Evolutionary conservation across 495 filamentous ascomycete genomes (phyloP).

Genomic region (Podospora bellae-mahoneyi): DNA sequence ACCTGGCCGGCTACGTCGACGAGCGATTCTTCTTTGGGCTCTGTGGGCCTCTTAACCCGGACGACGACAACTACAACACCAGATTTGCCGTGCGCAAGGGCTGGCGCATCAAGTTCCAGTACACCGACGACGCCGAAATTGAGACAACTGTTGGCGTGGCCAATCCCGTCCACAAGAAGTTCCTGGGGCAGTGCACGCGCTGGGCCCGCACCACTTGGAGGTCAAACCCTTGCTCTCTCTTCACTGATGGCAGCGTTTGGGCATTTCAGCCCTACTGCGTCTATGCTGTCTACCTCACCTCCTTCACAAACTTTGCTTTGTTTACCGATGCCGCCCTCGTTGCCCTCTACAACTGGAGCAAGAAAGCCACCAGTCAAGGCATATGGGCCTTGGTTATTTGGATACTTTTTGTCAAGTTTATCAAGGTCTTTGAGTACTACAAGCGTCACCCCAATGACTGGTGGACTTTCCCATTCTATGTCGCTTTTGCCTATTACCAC

Average conservation of each 20-base stretch:
- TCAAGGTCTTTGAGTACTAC: slow-evolving; percentile 61
- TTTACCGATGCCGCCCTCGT: slow-evolving; percentile 50
- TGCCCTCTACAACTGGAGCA: slow-evolving; percentile 20
- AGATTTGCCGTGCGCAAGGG: slow-evolving; percentile 55
- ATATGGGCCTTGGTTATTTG: slow-evolving; percentile 15
- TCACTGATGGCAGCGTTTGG: slow-evolving; percentile 38
- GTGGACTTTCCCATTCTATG: slow-evolving; percentile 48
- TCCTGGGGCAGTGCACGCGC: slow-evolving; percentile 56
- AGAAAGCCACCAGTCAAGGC: neutral
- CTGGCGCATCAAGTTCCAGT: slow-evolving; percentile 62
- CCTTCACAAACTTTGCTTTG: slow-evolving; percentile 56
- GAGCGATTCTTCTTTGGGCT: slow-evolving; percentile 53
- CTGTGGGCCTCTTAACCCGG: slow-evolving; percentile 52
- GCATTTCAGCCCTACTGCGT: slow-evolving; percentile 56
- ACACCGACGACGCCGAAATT: slow-evolving; percentile 54
- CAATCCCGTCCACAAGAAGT: slow-evolving; percentile 44
- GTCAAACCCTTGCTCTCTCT: slow-evolving; percentile 56
- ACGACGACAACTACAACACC: slow-evolving; percentile 70
- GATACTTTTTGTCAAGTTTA: slow-evolving; percentile 52
- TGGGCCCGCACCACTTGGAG: slow-evolving; percentile 67
- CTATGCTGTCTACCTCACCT: slow-evolving; percentile 60
- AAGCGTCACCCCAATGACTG: slow-evolving; percentile 55
- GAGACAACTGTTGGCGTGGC: slow-evolving; percentile 55
- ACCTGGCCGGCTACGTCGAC: slow-evolving; percentile 51
- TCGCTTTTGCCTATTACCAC: slow-evolving; percentile 61